These are phyloP conservation scores for Fusarium dlaminii DNA, from an alignment of 2,329 filamentous ascomycete genomes.

Conservation along the genomic window DNA sequence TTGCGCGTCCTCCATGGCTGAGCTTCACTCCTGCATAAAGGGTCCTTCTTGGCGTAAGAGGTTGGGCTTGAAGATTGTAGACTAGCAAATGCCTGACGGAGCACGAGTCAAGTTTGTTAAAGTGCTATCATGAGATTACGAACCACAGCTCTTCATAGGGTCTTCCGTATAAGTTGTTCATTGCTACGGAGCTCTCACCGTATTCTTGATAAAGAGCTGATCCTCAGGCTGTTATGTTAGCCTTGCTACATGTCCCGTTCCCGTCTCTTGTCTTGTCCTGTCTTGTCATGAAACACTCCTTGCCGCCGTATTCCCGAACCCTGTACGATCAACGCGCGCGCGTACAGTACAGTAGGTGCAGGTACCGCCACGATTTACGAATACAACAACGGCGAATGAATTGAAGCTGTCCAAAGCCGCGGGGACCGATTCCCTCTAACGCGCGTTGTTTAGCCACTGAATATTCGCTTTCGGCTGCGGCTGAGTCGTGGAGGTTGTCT, in stretches of 20 bases:
- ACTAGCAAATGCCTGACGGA: not conserved
- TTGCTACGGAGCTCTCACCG: not conserved
- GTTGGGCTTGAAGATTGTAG: not conserved
- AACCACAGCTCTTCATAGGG: not conserved
- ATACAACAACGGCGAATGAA: not conserved
- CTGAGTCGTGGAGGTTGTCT: not conserved
- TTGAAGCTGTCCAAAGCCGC: not conserved
- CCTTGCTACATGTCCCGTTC: not conserved
- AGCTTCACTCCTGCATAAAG: slow-evolving; percentile 21
- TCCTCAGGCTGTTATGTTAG: not conserved
- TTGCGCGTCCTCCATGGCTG: slow-evolving; percentile 36
- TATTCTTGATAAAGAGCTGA: not conserved
- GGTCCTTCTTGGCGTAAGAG: slow-evolving; percentile 8
- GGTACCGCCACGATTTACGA: not conserved
- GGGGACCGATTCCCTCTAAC: not conserved
- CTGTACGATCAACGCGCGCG: not conserved
- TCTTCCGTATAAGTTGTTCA: not conserved
- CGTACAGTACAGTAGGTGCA: not conserved
- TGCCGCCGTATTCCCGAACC: not conserved
- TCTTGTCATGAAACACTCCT: not conserved
- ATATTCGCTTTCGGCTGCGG: not conserved
- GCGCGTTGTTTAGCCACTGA: not conserved
- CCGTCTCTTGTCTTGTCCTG: not conserved
- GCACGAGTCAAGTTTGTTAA: not conserved
- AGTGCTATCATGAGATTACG: not conserved